Evolutionary conservation across 192 early-diverging fungal species (phyloP).

Genomic region (Ambispora gerdemannii): DNA sequence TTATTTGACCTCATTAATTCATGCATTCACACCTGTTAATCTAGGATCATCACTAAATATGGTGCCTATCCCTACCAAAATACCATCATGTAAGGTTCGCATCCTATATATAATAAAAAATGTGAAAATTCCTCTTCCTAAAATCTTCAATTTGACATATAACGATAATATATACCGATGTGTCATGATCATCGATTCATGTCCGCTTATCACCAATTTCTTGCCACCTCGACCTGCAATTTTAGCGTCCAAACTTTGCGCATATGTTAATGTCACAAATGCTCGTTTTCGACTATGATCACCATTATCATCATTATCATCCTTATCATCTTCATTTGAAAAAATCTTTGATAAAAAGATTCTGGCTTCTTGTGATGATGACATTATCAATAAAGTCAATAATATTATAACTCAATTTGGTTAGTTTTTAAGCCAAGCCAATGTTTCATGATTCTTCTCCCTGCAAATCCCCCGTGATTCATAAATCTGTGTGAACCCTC

Average conservation of each 20-base stretch:
- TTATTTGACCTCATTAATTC: too few relatives aligned
- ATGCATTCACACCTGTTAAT: constrained; percentile 49
- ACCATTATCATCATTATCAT: too few relatives aligned
- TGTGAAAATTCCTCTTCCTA: neutral
- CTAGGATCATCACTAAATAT: constrained; percentile 78
- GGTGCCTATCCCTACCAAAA: constrained; percentile 84
- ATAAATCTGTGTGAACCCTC: too few relatives aligned
- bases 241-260: constrained; percentile 85
- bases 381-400: too few relatives aligned
- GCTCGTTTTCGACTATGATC: too few relatives aligned
- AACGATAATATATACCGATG: constrained; percentile 64
- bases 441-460: too few relatives aligned
- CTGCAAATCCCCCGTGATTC: too few relatives aligned
- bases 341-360: too few relatives aligned
- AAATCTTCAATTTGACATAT: neutral
- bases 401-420: too few relatives aligned
- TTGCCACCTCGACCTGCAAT: constrained; percentile 55
- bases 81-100: constrained; percentile 71
- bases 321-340: too few relatives aligned
- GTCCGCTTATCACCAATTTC: constrained; percentile 69
- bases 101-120: constrained; percentile 39
- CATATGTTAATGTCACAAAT: constrained; percentile 80
- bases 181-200: constrained; percentile 74
- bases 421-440: too few relatives aligned
- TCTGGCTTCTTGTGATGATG: too few relatives aligned